These are phyloP conservation scores for Fraxinus anomala DNA, from an alignment of 257 asterid species.

Conservation along the genomic window DNA sequence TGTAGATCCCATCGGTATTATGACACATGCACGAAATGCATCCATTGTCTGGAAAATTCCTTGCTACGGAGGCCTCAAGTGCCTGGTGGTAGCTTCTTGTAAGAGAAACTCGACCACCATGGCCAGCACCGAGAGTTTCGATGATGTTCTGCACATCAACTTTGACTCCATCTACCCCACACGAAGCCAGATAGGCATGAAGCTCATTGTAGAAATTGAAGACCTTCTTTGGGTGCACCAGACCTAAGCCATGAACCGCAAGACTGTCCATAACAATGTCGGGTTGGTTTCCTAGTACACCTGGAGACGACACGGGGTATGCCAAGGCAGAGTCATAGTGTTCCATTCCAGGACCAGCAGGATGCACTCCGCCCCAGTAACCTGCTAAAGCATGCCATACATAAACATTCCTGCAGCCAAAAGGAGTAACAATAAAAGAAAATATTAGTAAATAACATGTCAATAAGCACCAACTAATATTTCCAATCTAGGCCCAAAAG, in stretches of 20 bases:
- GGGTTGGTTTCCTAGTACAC: conserved; percentile 60
- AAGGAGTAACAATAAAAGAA: neutral
- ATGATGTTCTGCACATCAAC: conserved; percentile 72
- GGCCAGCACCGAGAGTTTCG: conserved; percentile 97
- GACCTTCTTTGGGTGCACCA: conserved; percentile 88
- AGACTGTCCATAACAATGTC: conserved; percentile 89
- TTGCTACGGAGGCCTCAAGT: conserved; percentile 50
- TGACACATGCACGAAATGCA: conserved; percentile 62
- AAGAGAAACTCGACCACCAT: conserved; percentile 65
- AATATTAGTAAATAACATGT: neutral
- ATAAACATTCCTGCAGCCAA: conserved; percentile 56
- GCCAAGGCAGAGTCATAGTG: conserved; percentile 86
- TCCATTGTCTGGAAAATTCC: conserved; percentile 54
- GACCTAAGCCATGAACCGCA: conserved; percentile 91
- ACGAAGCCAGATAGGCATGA: conserved; percentile 54
- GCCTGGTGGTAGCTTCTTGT: conserved; percentile 50
- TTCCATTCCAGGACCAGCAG: conserved; percentile 84
- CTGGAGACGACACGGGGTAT: conserved; percentile 89
- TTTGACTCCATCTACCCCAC: conserved; percentile 61
- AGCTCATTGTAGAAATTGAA: conserved; percentile 72
- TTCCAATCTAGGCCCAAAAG: neutral
- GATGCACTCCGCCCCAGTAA: conserved; percentile 98
- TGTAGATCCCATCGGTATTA: conserved; percentile 54
- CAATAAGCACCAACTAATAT: neutral
- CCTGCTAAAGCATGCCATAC: conserved; percentile 98